A percentile compares a stretch with the other conserved stretches of the same genome.
These are phyloP conservation scores for Alnus glutinosa DNA, from an alignment of 306 rosid species.

Conservation along the genomic window DNA sequence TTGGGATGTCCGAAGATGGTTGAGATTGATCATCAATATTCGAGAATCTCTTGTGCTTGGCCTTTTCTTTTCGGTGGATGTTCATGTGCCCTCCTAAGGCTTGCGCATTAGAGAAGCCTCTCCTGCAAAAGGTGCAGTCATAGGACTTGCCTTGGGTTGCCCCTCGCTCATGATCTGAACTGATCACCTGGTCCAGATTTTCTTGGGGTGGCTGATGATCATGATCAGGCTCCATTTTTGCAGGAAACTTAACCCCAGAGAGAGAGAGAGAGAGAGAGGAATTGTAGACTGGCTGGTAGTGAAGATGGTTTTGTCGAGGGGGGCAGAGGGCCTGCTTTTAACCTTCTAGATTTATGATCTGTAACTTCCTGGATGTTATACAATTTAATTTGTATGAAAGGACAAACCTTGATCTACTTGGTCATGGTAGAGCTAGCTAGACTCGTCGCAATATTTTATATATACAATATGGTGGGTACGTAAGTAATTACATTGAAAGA, in stretches of 20 bases:
- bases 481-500: too few species aligned
- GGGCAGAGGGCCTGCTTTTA: constrained; percentile 43
- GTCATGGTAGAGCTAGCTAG: constrained; percentile 6
- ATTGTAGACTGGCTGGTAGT: not conserved
- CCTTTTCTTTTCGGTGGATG: constrained; percentile 80
- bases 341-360: constrained; percentile 26
- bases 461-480: too few species aligned
- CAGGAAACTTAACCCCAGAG: not conserved
- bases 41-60: constrained; percentile 46
- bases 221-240: constrained; percentile 40
- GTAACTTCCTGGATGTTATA: constrained; percentile 26
- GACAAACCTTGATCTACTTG: constrained; percentile 37
- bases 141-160: constrained; percentile 46
- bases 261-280: constrained; percentile 5
- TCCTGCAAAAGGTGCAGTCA: constrained; percentile 75
- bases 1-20: constrained; percentile 29
- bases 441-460: not conserved
- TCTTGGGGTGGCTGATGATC: constrained; percentile 13
- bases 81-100: constrained; percentile 96
- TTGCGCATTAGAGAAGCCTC: constrained; percentile 92
- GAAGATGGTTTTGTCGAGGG: not conserved
- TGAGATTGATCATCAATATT: not conserved
- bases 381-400: constrained; percentile 41
- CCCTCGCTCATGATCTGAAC: constrained; percentile 24
- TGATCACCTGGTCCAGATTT: constrained; percentile 20